Evolutionary conservation across 352 stramenopile genomes (phyloP).

Genomic region (Elongisporangium anandrum): DNA sequence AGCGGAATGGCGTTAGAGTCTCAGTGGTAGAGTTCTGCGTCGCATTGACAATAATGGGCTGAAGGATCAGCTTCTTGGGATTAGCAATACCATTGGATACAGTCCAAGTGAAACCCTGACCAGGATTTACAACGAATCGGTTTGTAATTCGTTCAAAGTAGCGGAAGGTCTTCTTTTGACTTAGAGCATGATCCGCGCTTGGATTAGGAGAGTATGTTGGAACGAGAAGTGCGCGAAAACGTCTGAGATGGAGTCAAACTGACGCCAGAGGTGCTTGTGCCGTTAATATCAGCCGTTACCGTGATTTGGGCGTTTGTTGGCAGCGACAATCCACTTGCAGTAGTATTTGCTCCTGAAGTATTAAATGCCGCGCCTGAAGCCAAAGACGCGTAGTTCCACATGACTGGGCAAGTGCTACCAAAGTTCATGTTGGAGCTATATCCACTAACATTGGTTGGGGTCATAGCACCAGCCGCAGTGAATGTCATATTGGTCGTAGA

Average conservation of each 20-base stretch:
- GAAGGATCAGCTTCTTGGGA: background rate
- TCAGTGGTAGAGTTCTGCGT: conserved; percentile 2
- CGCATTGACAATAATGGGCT: conserved; percentile 6
- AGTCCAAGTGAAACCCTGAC: background rate
- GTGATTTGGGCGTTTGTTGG: background rate
- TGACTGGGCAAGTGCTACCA: conserved; percentile 8
- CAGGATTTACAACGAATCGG: conserved; percentile 6
- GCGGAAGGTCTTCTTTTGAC: conserved; percentile 12
- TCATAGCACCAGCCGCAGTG: background rate
- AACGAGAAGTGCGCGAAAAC: conserved; percentile 10
- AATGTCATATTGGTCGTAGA: conserved; percentile 1
- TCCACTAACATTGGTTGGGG: background rate
- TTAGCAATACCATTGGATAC: conserved; percentile 5
- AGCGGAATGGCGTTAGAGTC: conserved; percentile 1
- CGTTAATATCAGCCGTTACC: conserved; percentile 9
- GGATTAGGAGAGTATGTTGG: conserved; percentile 12
- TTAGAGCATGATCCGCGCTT: conserved; percentile 4
- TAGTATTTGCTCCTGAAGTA: background rate
- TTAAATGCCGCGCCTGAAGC: no score
- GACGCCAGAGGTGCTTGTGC: conserved; percentile 1
- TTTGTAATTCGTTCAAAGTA: conserved; percentile 13
- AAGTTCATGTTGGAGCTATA: conserved; percentile 1
- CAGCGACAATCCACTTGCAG: background rate
- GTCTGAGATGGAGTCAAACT: conserved; percentile 7
- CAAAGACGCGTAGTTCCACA: no score